Evolutionary conservation across 2,329 filamentous ascomycete species (phyloP).

Genomic region (Coccinonectria pachysandricola): DNA sequence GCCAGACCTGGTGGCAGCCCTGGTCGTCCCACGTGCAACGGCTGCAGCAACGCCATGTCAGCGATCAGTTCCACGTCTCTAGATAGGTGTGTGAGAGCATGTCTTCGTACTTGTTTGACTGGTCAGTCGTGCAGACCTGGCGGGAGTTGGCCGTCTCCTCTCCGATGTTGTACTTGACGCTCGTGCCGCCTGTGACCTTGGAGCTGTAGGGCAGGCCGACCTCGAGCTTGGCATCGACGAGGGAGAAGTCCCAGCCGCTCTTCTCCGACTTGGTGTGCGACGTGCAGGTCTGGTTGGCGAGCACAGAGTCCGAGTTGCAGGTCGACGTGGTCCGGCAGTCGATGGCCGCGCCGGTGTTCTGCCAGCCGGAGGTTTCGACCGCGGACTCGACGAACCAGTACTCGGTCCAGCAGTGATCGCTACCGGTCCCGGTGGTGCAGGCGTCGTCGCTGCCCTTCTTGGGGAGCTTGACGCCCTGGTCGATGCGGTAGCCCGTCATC

Average conservation of each 20-base stretch:
- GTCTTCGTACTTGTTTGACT: constrained; percentile 2
- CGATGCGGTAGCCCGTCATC: constrained; percentile 3
- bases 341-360: constrained; percentile 5
- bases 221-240: constrained; percentile 2
- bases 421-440: constrained; percentile 4
- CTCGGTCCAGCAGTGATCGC: constrained; percentile 6
- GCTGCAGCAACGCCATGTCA: constrained; percentile 1
- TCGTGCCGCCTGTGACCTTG: constrained; percentile 2
- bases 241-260: constrained; percentile 4
- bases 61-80: too few relatives aligned
- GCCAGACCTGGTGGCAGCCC: constrained; percentile 4
- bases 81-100: too few relatives aligned
- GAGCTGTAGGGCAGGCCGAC: not conserved
- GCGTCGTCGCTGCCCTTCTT: constrained; percentile 4
- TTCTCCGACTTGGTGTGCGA: constrained; percentile 1
- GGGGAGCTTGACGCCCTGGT: constrained; percentile 6
- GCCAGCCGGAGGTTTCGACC: constrained; percentile 4
- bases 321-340: constrained; percentile 3
- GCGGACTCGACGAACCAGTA: constrained; percentile 6
- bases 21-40: constrained; percentile 3
- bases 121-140: constrained; percentile 4
- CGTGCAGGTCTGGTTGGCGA: constrained; percentile 2
- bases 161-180: constrained; percentile 3
- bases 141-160: not conserved
- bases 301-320: constrained; percentile 3